phyloP scores from a whole-genome alignment of 2,329 filamentous ascomycete species.

The Fusarium domesticum region DNA sequence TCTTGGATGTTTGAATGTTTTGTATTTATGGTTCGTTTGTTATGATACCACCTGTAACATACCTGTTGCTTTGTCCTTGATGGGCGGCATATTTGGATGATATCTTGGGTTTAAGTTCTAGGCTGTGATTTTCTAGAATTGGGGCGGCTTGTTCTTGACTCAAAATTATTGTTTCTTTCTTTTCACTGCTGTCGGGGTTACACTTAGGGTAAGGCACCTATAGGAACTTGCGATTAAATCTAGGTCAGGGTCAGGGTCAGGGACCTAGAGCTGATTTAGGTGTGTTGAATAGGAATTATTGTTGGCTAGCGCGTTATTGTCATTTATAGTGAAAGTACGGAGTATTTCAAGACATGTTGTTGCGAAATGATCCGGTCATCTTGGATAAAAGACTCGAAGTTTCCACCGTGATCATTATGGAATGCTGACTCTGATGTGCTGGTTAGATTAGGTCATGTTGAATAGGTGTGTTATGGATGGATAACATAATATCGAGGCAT shows the following conservation, averaged over 20 bases:
- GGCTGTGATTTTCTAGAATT: background rate
- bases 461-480: too few relatives aligned
- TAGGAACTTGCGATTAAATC: background rate
- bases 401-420: too few relatives aligned
- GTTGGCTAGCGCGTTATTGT: background rate
- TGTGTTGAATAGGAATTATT: background rate
- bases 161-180: background rate
- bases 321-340: background rate
- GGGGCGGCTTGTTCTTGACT: background rate
- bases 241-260: background rate
- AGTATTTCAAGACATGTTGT: background rate
- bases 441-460: background rate
- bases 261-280: background rate
- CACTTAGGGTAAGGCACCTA: background rate
- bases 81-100: conserved; percentile 8
- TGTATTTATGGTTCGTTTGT: conserved; percentile 14
- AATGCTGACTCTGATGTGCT: too few relatives aligned
- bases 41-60: conserved; percentile 29
- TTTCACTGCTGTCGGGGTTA: background rate
- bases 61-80: conserved; percentile 4
- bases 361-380: too few relatives aligned
- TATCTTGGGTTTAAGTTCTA: background rate
- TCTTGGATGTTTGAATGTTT: conserved; percentile 17
- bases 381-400: too few relatives aligned
- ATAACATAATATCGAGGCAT: background rate